A percentile compares a stretch with the other conserved stretches of the same genome.
phyloP scores from a whole-genome alignment of 495 filamentous ascomycete species.

The Aspergillus nanangensis region DNA sequence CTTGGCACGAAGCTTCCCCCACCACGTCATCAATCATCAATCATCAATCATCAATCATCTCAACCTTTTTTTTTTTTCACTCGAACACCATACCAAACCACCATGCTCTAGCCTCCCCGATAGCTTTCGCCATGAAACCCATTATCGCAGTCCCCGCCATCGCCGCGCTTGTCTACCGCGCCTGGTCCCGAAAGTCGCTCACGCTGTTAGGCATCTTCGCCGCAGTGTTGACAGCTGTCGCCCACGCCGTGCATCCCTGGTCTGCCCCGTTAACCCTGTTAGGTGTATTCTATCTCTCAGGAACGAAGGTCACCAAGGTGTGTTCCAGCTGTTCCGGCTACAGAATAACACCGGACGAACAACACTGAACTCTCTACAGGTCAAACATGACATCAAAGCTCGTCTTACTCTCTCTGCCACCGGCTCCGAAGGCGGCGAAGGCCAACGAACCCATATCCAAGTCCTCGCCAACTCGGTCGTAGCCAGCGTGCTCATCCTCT shows the following conservation, averaged over 20 bases:
- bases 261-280: conserved; percentile 80
- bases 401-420: conserved; percentile 71
- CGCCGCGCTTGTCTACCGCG: conserved; percentile 59
- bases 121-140: conserved; percentile 53
- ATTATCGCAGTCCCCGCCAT: conserved; percentile 63
- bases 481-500: conserved; percentile 66
- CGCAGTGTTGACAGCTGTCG: conserved; percentile 65
- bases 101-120: too few species aligned
- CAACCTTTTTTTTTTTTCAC: too few species aligned
- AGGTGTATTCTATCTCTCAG: conserved; percentile 80
- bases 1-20: too few species aligned
- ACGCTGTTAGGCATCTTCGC: conserved; percentile 64
- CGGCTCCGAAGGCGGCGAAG: conserved; percentile 71
- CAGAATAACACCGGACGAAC: not conserved
- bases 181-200: conserved; percentile 66
- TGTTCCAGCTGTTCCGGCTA: not conserved
- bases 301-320: conserved; percentile 79
- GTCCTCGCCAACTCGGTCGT: conserved; percentile 85
- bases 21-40: too few species aligned
- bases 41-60: too few species aligned
- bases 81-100: too few species aligned
- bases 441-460: conserved; percentile 78
- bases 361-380: conserved; percentile 22
- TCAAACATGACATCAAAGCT: conserved; percentile 84
- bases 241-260: conserved; percentile 88